Base-by-base conservation (phyloP, 2,329 filamentous ascomycete genomes). In the Diplodia intermedia region DNA sequence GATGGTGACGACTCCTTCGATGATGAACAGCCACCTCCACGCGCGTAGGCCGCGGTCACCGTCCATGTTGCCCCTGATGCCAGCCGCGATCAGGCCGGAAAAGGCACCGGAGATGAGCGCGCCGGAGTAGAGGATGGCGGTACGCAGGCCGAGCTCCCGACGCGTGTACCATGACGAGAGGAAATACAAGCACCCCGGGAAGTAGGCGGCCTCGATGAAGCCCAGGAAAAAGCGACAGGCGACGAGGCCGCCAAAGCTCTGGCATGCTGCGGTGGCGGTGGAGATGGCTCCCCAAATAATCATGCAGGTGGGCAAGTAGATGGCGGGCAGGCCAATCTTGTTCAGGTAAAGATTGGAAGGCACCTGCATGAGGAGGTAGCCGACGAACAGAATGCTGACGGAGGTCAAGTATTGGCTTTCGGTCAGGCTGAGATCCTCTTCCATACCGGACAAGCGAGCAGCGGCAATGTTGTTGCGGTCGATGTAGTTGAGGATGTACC, bases 401-500 rank as follows among this genome's bases (percentile, higher is more conserved):
- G 72, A 70, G 4, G 77, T 79, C 68, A 88, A 85, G 74, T 91
- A 91, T 75, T 91, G 81, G 3, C 83, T 84, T 71, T 86, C 80
- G 50, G 77, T 77, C 69, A 91, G 80, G 1, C 81, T 75, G 26
- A 91, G 78, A 63, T 91, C 89, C 9, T 82, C 81, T 68, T 90
- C 86, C 23, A 92, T 80, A 6, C 89, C 89, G 15, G 78, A 77
- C 52, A 91, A 82, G 26, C 86, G 84, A 1, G 90, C 90, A 0
- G 88, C 85, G 2, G 88, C 88, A 70, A 91, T 90, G 76, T 91
- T 90, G 75, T 90, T 90, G 43, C 88, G 82, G 73, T 90, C 88
- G 14, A 90, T 78, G 77, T 91, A 93, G 79, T 93, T 92, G 80
- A 91, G 83, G 75, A 93, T 91, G 75, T 92, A 93, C 81, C 93